Evolutionary conservation across 495 filamentous ascomycete genomes (phyloP).

Genomic region (Cairneyella variabilis): DNA sequence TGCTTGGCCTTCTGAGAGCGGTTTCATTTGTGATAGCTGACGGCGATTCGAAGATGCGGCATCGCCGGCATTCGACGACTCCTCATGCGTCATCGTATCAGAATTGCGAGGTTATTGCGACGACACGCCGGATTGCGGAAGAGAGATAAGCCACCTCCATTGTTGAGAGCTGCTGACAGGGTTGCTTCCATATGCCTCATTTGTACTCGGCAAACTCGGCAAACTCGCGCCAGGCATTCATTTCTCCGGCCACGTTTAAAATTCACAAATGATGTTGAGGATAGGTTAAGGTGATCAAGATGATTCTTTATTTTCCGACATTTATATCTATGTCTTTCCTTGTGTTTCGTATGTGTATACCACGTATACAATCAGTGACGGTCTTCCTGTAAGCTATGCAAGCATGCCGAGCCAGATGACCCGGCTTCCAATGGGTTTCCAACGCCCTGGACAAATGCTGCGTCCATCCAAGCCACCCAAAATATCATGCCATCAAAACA

Average conservation of each 20-base stretch:
- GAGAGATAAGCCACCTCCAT: no score
- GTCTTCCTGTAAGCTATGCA: slow-evolving; percentile 3
- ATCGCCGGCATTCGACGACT: neutral
- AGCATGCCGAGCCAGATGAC: neutral
- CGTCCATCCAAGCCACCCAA: no score
- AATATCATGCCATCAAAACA: slow-evolving; percentile 8
- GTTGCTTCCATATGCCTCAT: no score
- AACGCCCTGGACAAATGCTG: slow-evolving; percentile 26
- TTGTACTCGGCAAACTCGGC: no score
- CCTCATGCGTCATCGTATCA: neutral
- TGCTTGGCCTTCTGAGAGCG: no score
- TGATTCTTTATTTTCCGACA: slow-evolving; percentile 4
- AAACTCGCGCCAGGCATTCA: no score
- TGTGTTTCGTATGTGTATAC: slow-evolving; percentile 6
- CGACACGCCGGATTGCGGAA: no score
- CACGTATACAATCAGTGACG: slow-evolving; percentile 10
- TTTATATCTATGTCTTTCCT: slow-evolving; percentile 10
- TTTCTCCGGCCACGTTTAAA: neutral
- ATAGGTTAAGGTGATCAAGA: neutral
- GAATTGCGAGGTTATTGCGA: neutral
- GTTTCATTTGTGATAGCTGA: no score
- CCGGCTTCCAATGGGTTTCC: slow-evolving; percentile 21
- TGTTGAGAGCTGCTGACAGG: no score
- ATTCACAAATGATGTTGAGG: neutral
- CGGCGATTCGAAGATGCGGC: neutral